phyloP scores from a whole-genome alignment of 23 red algal genomes.

The Chondrus crispus region DNA sequence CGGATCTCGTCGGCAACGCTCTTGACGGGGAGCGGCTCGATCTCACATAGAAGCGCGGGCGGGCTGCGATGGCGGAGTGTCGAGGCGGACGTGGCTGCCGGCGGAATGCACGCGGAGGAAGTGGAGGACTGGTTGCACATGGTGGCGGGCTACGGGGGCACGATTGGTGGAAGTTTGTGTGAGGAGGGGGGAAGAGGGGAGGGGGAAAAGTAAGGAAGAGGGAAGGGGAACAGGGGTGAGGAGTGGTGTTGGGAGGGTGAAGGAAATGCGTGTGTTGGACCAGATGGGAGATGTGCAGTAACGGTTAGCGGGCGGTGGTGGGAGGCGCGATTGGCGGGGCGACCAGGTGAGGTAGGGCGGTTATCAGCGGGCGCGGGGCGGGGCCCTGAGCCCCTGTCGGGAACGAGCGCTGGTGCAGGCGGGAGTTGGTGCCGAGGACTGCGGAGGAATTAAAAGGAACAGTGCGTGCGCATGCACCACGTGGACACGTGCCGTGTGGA shows the following conservation, averaged over 20 bases:
- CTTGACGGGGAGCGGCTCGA: constrained; percentile 52
- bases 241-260: neutral
- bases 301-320: too few species aligned
- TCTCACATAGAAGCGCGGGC: constrained; percentile 51
- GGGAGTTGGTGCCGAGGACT: too few species aligned
- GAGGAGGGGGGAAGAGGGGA: neutral
- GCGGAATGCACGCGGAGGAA: neutral
- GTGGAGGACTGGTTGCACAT: neutral
- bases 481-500: too few species aligned
- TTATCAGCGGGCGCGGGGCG: too few species aligned
- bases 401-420: too few species aligned
- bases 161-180: neutral
- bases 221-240: neutral
- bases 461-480: too few species aligned
- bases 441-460: too few species aligned
- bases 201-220: neutral
- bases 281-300: neutral
- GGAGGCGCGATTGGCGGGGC: too few species aligned
- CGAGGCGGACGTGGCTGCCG: neutral
- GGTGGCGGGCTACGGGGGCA: neutral
- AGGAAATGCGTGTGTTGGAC: neutral
- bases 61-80: neutral
- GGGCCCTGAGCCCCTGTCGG: too few species aligned
- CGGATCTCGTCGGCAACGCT: constrained; percentile 64
- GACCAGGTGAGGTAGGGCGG: too few species aligned